These are phyloP conservation scores for Russula compacta DNA, from an alignment of 768 basidiomycete genomes.

Conservation along the genomic window DNA sequence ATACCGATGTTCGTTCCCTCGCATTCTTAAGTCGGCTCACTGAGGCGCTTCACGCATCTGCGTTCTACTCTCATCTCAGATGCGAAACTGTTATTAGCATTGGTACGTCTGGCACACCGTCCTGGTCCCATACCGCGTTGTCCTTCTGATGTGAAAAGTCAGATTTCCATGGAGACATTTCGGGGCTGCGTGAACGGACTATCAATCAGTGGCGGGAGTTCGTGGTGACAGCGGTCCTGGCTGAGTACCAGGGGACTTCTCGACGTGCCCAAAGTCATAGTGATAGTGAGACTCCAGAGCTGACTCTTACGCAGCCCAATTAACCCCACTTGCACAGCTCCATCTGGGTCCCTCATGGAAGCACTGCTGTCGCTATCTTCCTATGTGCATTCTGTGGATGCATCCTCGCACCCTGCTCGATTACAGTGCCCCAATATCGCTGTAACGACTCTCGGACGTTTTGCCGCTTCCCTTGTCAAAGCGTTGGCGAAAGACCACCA, in stretches of 20 bases:
- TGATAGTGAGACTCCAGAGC: neutral
- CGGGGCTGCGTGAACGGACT: neutral
- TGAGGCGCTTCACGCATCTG: conserved; percentile 14
- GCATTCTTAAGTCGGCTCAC: conserved; percentile 19
- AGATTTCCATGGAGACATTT: conserved; percentile 5
- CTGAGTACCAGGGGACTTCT: conserved; percentile 3
- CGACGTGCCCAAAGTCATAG: neutral
- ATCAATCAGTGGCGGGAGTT: conserved; percentile 7
- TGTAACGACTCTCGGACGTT: neutral
- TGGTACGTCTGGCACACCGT: neutral
- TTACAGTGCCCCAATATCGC: neutral
- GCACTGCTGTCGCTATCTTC: conserved; percentile 5
- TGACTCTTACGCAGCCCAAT: neutral
- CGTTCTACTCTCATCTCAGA: conserved; percentile 10
- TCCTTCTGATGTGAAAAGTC: neutral
- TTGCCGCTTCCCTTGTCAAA: conserved; percentile 5
- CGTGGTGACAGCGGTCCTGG: neutral
- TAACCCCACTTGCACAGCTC: neutral
- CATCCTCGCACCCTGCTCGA: neutral
- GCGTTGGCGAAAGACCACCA: neutral
- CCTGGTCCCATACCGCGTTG: neutral
- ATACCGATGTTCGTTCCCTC: conserved; percentile 8
- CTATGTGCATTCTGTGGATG: conserved; percentile 3
- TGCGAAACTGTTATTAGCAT: neutral
- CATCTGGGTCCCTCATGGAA: conserved; percentile 13